A percentile compares a stretch with the other conserved stretches of the same genome.
phyloP scores from a whole-genome alignment of 306 rosid species.

The Fragaria iinumae region DNA sequence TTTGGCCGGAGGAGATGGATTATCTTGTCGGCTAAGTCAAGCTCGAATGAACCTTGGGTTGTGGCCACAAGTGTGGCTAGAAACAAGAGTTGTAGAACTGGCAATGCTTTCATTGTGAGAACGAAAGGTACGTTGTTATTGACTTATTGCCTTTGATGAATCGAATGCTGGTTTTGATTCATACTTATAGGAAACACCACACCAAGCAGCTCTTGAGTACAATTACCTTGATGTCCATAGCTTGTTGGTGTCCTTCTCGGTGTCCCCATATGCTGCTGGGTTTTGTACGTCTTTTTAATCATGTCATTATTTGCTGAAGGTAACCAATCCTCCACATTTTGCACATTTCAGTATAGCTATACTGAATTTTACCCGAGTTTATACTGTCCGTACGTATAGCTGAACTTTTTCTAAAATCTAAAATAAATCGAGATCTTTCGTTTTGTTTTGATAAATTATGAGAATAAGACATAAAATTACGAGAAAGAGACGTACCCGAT shows the following conservation, averaged over 20 bases:
- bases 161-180: not conserved
- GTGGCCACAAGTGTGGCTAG: slow-evolving; percentile 19
- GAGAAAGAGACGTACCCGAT: too few species aligned
- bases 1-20: slow-evolving; percentile 39
- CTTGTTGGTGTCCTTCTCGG: not conserved
- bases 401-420: too few species aligned
- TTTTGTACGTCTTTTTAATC: not conserved
- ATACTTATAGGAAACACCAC: not conserved
- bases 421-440: too few species aligned
- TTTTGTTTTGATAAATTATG: too few species aligned
- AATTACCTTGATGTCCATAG: not conserved
- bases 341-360: not conserved
- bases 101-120: not conserved
- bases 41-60: slow-evolving; percentile 20
- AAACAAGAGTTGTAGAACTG: not conserved
- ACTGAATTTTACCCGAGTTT: too few species aligned
- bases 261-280: not conserved
- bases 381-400: too few species aligned
- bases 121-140: not conserved
- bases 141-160: not conserved
- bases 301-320: not conserved
- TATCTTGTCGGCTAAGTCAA: slow-evolving; percentile 6
- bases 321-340: not conserved
- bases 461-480: too few species aligned
- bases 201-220: not conserved